Evolutionary conservation across 2,329 filamentous ascomycete genomes (phyloP).

Genomic region (Penicillium nordicum): DNA sequence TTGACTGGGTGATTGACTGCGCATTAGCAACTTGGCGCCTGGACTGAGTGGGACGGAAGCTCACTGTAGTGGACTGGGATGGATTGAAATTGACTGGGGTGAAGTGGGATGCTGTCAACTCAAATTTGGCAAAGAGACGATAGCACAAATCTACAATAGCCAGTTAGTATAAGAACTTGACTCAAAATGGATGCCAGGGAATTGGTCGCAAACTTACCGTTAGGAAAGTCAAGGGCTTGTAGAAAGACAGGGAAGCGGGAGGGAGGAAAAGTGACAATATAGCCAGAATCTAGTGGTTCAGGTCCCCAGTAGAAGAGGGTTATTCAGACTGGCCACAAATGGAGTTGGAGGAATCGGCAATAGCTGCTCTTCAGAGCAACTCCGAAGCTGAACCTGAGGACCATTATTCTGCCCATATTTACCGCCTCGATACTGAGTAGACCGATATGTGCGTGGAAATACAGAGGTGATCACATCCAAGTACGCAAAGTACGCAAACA

Average conservation of each 20-base stretch:
- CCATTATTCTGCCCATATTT: constrained; percentile 25
- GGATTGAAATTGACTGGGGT: neutral
- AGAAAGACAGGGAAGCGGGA: neutral
- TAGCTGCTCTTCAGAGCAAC: constrained; percentile 1
- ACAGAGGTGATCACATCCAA: neutral
- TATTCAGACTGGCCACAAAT: neutral
- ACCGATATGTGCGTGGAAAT: neutral
- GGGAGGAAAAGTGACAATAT: neutral
- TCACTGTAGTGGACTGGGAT: neutral
- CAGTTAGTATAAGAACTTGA: neutral
- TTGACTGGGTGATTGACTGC: neutral
- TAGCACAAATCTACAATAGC: neutral
- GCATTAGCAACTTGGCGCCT: neutral
- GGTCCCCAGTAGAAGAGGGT: neutral
- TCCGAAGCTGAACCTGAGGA: neutral
- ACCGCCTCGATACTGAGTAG: neutral
- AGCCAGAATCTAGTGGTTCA: neutral
- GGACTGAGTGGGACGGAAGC: neutral
- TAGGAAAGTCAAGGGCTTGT: neutral
- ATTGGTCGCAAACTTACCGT: constrained; percentile 5
- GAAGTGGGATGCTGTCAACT: neutral
- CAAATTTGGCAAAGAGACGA: neutral
- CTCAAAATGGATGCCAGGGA: neutral
- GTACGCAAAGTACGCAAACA: no score
- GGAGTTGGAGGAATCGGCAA: neutral